These are phyloP conservation scores for Puccinellia tenuiflora DNA, from an alignment of 176 grass and related monocot genomes.

Conservation along the genomic window DNA sequence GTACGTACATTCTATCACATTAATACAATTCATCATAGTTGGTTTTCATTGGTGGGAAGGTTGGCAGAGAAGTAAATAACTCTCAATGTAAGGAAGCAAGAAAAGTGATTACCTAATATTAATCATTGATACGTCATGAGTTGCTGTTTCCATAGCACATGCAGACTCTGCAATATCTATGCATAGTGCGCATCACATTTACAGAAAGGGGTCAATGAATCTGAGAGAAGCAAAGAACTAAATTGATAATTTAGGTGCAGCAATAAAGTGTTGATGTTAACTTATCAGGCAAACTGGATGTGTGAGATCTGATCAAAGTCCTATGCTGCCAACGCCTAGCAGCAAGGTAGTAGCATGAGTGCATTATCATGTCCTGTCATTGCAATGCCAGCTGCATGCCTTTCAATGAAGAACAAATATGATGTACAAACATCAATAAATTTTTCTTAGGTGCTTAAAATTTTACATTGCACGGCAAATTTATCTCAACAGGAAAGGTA, in stretches of 20 bases:
- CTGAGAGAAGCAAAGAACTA: neutral
- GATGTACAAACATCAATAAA: neutral
- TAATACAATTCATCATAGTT: neutral
- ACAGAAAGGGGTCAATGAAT: neutral
- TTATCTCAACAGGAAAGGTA: constrained; percentile 17
- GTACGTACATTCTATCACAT: constrained; percentile 3
- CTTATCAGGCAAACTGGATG: constrained; percentile 25
- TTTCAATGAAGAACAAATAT: neutral
- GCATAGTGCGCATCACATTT: neutral
- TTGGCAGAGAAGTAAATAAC: constrained; percentile 1
- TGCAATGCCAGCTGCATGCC: neutral
- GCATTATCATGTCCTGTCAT: neutral
- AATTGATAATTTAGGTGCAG: constrained; percentile 2
- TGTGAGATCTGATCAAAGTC: neutral
- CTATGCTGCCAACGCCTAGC: neutral
- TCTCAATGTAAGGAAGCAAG: neutral
- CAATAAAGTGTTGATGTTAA: constrained; percentile 24
- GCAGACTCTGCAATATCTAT: neutral
- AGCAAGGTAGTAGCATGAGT: too few species aligned
- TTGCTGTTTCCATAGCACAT: neutral
- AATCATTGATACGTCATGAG: neutral
- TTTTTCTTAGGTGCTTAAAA: neutral
- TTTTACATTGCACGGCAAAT: neutral
- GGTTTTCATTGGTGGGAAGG: neutral
- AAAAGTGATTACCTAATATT: neutral